Evolutionary conservation across 495 filamentous ascomycete genomes (phyloP), one percentile per base, ranked within the genome.

Genomic region (Lentithecium fluviatile): DNA sequence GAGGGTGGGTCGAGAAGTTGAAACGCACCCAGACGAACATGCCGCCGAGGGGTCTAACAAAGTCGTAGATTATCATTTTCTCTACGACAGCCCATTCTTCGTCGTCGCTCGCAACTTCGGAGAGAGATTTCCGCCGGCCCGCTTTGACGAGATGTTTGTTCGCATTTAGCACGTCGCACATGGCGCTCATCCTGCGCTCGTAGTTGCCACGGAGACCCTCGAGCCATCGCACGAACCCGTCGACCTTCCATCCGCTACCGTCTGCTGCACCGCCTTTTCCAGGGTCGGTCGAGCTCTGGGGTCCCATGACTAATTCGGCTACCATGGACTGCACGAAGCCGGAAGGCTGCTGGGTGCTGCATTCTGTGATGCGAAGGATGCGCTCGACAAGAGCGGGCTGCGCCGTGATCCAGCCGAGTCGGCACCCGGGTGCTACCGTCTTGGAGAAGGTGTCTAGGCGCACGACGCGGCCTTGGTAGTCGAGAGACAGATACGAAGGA

Each of bases 1-100:
- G 77, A 8, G 91, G 90, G 65, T 97, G 92, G 0, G 74, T 75
- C 12, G 85, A 78, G 57, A 93, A 82, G 45, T 81, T 71, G 21
- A 94, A 65, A 19, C 82, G 76, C 0, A 96, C 63, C 92, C 92
- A 97, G 21, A 94, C 72, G 70, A 96, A 96, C 92, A 96, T 96
- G 62, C 93, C 93, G 15, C 85, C 93, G n/a, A 85, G 81, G 0
- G 92, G 93, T 79, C 85, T 87, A 46, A 77, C 68, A 69, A 94
- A 96, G 46, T 83, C 77, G 71, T 83, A 90, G 66, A 96, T 83
- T 34, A 78, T 75, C 0, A 80, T 82, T 66, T 87, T 88, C 43
- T 84, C 81, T 10, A 96, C 77, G 45, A 89, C 78, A 43, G 77
- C 76, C 75, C 82, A 86, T 69, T 85, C 87, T 29, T 68, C 57